Conservation (phyloP, 129 eudicot genomes). For the Ambrosia artemisiifolia region DNA sequence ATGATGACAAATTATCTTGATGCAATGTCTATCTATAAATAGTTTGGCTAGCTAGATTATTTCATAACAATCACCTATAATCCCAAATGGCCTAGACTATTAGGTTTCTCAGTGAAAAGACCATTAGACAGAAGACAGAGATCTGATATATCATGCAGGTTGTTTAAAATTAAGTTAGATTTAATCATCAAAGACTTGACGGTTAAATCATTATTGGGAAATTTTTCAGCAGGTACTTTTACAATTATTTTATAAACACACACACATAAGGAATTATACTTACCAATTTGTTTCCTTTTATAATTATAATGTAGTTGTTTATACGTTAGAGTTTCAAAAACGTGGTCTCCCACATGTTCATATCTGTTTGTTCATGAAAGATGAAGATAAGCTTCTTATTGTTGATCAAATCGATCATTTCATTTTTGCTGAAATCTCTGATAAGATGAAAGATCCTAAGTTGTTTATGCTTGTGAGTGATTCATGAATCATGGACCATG, state of each 20-base stretch:
- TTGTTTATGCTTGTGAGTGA: neutral
- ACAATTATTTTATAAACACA: too few species aligned
- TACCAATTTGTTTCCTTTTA: neutral
- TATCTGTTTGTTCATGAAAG: neutral
- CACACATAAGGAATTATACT: neutral
- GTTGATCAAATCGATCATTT: neutral
- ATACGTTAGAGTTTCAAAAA: neutral
- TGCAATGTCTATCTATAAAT: too few species aligned
- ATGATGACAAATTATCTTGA: neutral
- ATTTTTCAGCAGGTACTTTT: neutral
- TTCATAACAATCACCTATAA: neutral
- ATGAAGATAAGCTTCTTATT: neutral
- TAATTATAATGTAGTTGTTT: neutral
- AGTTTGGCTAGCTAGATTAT: too few species aligned
- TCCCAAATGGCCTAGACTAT: neutral
- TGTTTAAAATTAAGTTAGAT: neutral
- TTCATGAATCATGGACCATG: slow-evolving; percentile 4
- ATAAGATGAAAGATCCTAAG: neutral
- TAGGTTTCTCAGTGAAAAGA: neutral
- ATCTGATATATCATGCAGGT: neutral
- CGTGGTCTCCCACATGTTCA: neutral
- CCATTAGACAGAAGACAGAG: neutral
- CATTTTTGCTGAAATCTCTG: neutral
- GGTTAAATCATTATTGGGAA: neutral
- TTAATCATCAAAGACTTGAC: neutral